phyloP scores from a whole-genome alignment of 2,329 filamentous ascomycete species.

The Sclerotinia trifoliorum region DNA sequence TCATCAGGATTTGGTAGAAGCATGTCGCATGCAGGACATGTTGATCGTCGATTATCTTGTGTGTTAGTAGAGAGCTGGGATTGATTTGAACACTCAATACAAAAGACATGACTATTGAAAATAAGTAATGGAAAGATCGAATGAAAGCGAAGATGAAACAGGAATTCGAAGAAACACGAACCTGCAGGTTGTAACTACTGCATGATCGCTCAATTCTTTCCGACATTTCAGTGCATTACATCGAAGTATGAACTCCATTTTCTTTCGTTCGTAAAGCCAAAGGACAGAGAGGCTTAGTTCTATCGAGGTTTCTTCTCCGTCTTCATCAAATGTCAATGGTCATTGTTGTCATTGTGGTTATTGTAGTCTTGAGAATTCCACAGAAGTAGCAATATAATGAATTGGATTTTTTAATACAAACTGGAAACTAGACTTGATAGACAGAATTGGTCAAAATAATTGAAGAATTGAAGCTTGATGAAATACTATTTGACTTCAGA shows the following conservation, averaged over 20 bases:
- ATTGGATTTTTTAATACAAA: neutral
- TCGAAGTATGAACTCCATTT: constrained; percentile 71
- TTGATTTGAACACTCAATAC: constrained; percentile 66
- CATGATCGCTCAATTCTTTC: constrained; percentile 63
- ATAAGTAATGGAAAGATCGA: constrained; percentile 22
- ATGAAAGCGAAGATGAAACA: neutral
- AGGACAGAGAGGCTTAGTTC: neutral
- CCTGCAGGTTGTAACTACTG: constrained; percentile 89
- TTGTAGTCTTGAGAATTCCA: neutral
- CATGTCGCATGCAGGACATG: constrained; percentile 75
- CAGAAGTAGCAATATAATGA: neutral
- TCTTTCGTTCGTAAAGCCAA: neutral
- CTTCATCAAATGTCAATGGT: neutral
- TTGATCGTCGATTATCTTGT: constrained; percentile 49
- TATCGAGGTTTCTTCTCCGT: neutral
- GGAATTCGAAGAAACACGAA: constrained; percentile 41
- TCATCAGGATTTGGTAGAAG: constrained; percentile 71
- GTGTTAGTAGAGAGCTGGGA: constrained; percentile 55
- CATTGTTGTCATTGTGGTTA: neutral
- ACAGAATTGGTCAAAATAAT: neutral
- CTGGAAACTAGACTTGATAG: too few species aligned
- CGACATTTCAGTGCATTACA: constrained; percentile 83
- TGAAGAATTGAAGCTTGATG: neutral
- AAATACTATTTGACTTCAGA: neutral
- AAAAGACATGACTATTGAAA: constrained; percentile 74